Evolutionary conservation across 2,329 filamentous ascomycete species (phyloP).

Genomic region (Aspergillus tamarii): DNA sequence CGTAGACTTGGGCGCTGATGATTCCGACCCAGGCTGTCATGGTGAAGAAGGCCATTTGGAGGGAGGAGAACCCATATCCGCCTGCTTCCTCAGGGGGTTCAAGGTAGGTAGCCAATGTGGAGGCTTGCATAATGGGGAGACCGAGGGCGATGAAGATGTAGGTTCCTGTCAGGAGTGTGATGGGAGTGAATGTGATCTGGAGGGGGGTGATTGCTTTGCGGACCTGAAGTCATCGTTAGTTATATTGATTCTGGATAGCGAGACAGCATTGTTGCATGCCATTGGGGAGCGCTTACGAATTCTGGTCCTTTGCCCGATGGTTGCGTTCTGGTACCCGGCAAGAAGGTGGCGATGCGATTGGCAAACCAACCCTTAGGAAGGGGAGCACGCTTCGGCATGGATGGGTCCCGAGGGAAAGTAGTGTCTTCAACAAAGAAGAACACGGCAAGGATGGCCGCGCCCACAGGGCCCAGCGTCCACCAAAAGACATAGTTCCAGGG

Average conservation of each 20-base stretch:
- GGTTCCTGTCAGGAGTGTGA: constrained; percentile 42
- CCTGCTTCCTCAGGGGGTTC: constrained; percentile 34
- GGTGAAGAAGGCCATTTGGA: constrained; percentile 44
- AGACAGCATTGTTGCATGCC: not conserved
- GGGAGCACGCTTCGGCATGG: constrained; percentile 18
- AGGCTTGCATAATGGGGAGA: constrained; percentile 39
- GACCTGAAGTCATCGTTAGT: constrained; percentile 15
- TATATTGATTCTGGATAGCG: constrained; percentile 12
- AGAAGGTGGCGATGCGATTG: constrained; percentile 32
- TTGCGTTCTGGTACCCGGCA: constrained; percentile 12
- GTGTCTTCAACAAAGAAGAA: constrained; percentile 48
- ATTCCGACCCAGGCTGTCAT: constrained; percentile 49
- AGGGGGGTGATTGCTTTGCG: constrained; percentile 29
- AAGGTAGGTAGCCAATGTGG: constrained; percentile 45
- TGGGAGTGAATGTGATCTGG: constrained; percentile 37
- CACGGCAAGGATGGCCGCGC: constrained; percentile 37
- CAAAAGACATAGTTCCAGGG: constrained; percentile 47
- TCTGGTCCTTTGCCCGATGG: constrained; percentile 1
- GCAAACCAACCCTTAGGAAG: constrained; percentile 22
- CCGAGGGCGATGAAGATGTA: constrained; percentile 44
- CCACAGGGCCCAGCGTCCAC: constrained; percentile 47
- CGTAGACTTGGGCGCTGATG: constrained; percentile 39
- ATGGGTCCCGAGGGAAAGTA: constrained; percentile 32
- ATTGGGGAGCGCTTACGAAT: not conserved
- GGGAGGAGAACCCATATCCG: constrained; percentile 48